Conservation (phyloP, 139 green algal species). For the Eudorina sp. region DNA sequence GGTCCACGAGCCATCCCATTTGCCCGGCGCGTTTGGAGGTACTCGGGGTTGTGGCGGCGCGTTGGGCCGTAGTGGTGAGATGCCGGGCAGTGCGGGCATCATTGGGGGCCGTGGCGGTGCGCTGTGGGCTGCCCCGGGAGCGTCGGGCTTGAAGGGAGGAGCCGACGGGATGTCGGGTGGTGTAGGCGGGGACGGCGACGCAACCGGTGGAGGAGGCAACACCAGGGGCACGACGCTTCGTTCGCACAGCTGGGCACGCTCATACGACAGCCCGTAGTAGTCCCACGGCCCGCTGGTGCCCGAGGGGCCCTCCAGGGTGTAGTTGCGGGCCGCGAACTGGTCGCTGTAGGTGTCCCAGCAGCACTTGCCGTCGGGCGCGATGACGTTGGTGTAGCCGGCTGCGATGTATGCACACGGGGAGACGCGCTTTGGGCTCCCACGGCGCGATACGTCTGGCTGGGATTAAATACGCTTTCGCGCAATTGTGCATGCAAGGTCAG, state of each 20-base stretch:
- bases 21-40: neutral
- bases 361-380: conserved; percentile 31
- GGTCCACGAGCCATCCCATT: neutral
- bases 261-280: neutral
- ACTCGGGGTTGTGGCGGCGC: neutral
- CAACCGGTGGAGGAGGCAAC: too few species aligned
- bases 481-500: too few species aligned
- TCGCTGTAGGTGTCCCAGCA: conserved; percentile 4
- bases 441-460: too few species aligned
- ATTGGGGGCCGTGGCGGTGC: neutral
- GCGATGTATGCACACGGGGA: too few species aligned
- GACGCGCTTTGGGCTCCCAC: too few species aligned
- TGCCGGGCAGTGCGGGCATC: neutral
- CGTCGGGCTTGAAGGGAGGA: neutral
- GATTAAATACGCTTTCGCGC: too few species aligned
- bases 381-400: conserved; percentile 24
- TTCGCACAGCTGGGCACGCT: neutral
- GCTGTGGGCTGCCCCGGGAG: neutral
- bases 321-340: neutral
- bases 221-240: too few species aligned
- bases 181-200: neutral
- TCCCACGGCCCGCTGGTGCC: neutral
- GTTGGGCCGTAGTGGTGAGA: neutral
- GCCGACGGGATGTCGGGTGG: neutral
- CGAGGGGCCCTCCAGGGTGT: neutral